Percentiles rank a stretch among this genome's conserved stretches.
These are phyloP conservation scores for Candida incommunis DNA, from an alignment of 805 yeast species.

Conservation along the genomic window DNA sequence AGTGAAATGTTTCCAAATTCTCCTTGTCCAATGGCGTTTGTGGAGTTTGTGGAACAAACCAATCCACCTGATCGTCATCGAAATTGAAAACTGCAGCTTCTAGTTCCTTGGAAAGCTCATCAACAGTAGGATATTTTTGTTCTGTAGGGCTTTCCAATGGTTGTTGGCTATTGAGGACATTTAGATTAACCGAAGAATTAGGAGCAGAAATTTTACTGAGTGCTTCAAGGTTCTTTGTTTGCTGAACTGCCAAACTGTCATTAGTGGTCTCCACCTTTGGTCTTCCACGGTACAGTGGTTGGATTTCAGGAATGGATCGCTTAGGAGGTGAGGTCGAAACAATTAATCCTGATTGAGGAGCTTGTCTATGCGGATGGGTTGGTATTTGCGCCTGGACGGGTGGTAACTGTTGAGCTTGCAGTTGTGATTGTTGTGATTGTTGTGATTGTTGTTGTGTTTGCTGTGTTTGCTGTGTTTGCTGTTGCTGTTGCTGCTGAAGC, in stretches of 20 bases:
- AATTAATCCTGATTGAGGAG: neutral
- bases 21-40: neutral
- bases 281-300: conserved; percentile 15
- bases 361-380: too few species aligned
- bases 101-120: conserved; percentile 16
- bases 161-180: neutral
- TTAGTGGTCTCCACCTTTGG: conserved; percentile 6
- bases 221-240: neutral
- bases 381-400: neutral
- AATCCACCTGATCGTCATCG: neutral
- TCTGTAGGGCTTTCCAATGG: conserved; percentile 1
- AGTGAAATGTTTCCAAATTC: too few species aligned
- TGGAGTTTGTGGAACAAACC: conserved; percentile 1
- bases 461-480: conserved; percentile 1
- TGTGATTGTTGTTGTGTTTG: too few species aligned
- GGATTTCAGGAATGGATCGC: conserved; percentile 9
- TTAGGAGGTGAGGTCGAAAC: conserved; percentile 4
- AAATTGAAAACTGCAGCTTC: conserved; percentile 9
- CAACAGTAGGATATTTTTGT: conserved; percentile 21
- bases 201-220: neutral
- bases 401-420: neutral
- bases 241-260: conserved; percentile 2
- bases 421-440: neutral
- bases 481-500: conserved; percentile 2
- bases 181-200: neutral